Percentiles rank a stretch among this genome's conserved stretches.
phyloP scores from a whole-genome alignment of 2,329 filamentous ascomycete species.

The Arthrobotrys sphaeroides region DNA sequence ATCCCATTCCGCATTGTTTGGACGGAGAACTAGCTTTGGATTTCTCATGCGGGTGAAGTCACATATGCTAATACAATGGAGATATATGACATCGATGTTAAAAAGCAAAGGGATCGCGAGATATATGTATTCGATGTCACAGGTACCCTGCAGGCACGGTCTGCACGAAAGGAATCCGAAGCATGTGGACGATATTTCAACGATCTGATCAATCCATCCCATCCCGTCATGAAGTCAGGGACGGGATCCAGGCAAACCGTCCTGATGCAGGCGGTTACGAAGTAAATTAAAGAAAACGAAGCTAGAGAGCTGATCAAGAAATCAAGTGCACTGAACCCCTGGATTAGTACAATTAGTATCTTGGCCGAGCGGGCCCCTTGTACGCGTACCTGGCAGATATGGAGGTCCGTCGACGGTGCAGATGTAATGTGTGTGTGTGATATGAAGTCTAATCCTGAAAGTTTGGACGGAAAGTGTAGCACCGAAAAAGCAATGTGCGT shows the following conservation, averaged over 20 bases:
- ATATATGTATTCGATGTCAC: slow-evolving; percentile 17
- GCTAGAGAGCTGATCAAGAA: neutral
- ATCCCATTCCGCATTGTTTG: neutral
- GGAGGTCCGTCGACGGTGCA: neutral
- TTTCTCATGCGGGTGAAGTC: slow-evolving; percentile 26
- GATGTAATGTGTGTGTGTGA: neutral
- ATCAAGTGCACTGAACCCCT: neutral
- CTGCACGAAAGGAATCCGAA: neutral
- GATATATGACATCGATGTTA: no score
- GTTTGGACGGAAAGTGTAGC: slow-evolving; percentile 52
- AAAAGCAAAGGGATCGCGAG: neutral
- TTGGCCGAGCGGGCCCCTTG: neutral
- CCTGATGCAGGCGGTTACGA: neutral
- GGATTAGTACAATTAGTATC: neutral
- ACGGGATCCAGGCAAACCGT: neutral
- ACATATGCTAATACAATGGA: neutral
- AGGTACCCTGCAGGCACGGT: slow-evolving; percentile 14
- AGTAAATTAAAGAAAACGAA: neutral
- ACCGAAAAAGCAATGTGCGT: slow-evolving; percentile 35
- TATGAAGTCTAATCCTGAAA: neutral
- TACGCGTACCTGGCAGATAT: slow-evolving; percentile 19
- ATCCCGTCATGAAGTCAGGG: slow-evolving; percentile 26
- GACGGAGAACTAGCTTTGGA: neutral
- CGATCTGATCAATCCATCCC: neutral
- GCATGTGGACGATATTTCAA: neutral